Percentiles rank a stretch among this genome's conserved stretches.
These are phyloP conservation scores for Pilasporangium apinafurcum DNA, from an alignment of 352 stramenopile species.

Conservation along the genomic window DNA sequence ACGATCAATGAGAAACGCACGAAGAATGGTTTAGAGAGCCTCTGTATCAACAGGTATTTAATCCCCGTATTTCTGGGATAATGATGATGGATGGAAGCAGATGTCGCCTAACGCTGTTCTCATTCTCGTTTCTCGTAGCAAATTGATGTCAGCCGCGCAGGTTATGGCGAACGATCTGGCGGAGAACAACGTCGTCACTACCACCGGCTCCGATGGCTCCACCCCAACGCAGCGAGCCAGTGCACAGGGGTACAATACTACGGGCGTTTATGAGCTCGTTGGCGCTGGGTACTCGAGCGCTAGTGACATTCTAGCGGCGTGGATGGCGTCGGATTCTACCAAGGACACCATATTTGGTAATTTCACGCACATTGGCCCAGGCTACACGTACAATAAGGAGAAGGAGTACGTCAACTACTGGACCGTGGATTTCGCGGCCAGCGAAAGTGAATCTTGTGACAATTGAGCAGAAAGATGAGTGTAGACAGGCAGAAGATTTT, in stretches of 20 bases:
- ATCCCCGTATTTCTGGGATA: not conserved
- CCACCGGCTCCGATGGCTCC: slow-evolving; percentile 8
- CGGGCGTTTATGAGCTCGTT: slow-evolving; percentile 19
- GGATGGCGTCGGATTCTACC: slow-evolving; percentile 10
- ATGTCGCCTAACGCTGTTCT: too few species aligned
- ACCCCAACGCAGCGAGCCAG: slow-evolving; percentile 13
- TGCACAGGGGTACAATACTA: slow-evolving; percentile 16
- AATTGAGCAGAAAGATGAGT: too few species aligned
- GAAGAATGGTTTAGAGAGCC: slow-evolving; percentile 15
- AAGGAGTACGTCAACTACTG: slow-evolving; percentile 21
- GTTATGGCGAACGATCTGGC: slow-evolving; percentile 14
- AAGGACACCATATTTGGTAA: slow-evolving; percentile 14
- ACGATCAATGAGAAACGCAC: slow-evolving; percentile 30
- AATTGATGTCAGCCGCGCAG: slow-evolving; percentile 19
- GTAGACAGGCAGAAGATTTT: too few species aligned
- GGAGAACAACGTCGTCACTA: slow-evolving; percentile 8
- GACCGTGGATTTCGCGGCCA: slow-evolving; percentile 16
- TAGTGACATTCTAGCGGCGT: slow-evolving; percentile 10
- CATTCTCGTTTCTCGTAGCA: too few species aligned
- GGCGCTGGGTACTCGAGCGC: slow-evolving; percentile 16
- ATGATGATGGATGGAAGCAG: too few species aligned
- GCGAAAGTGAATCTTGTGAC: slow-evolving; percentile 6
- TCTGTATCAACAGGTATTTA: slow-evolving; percentile 34
- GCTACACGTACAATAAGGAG: slow-evolving; percentile 12
- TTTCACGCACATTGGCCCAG: slow-evolving; percentile 21